Conservation (phyloP, 2,329 filamentous ascomycete species). For the Colletotrichum falcatum region DNA sequence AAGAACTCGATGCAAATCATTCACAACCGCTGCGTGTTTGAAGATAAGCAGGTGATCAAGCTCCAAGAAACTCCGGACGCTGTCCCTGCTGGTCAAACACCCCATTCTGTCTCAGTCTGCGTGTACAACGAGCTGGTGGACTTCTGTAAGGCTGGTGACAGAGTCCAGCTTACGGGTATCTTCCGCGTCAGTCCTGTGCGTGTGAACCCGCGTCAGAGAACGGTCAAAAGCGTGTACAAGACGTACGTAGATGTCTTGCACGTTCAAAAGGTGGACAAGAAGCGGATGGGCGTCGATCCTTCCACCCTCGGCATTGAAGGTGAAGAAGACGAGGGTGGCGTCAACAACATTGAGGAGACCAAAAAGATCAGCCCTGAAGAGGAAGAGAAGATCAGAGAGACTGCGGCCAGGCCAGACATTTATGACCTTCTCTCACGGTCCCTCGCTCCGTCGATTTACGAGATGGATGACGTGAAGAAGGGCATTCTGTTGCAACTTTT, state of each 20-base stretch:
- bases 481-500: constrained; percentile 97
- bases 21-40: constrained; percentile 94
- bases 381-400: constrained; percentile 87
- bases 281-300: constrained; percentile 89
- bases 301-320: constrained; percentile 89
- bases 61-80: constrained; percentile 96
- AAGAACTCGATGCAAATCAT: constrained; percentile 98
- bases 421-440: constrained; percentile 94
- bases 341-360: constrained; percentile 84
- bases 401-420: constrained; percentile 83
- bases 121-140: constrained; percentile 98
- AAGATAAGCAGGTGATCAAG: constrained; percentile 99
- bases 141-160: constrained; percentile 97
- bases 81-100: constrained; percentile 94
- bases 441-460: constrained; percentile 93
- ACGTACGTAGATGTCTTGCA: constrained; percentile 97
- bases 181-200: constrained; percentile 95
- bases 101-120: constrained; percentile 95
- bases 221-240: constrained; percentile 96
- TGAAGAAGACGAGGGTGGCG: constrained; percentile 71
- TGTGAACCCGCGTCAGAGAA: constrained; percentile 91
- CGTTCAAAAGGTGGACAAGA: constrained; percentile 96
- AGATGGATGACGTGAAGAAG: constrained; percentile 99
- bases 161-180: constrained; percentile 94
- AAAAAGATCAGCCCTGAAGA: constrained; percentile 88